phyloP scores from a whole-genome alignment of 2,329 filamentous ascomycete genomes.

The Pleurostoma richardsiae region DNA sequence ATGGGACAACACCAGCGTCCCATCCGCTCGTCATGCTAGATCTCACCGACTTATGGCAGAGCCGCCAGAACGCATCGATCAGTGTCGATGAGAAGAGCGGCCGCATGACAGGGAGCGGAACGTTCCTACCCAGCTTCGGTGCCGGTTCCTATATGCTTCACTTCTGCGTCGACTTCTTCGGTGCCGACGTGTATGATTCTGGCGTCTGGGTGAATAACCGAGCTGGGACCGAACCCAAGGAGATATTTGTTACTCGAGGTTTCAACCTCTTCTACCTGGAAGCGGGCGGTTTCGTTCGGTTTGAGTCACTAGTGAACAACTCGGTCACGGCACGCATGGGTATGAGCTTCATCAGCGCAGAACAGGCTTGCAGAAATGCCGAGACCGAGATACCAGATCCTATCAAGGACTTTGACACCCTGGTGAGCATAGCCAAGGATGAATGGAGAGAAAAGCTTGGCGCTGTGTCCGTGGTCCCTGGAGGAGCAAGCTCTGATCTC shows the following conservation, averaged over 20 bases:
- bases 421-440: constrained; percentile 41
- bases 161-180: constrained; percentile 56
- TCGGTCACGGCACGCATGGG: constrained; percentile 56
- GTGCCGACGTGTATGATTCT: constrained; percentile 28
- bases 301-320: constrained; percentile 35
- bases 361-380: constrained; percentile 58
- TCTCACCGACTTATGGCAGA: constrained; percentile 53
- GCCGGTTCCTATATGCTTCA: constrained; percentile 51
- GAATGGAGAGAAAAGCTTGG: constrained; percentile 54
- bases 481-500: constrained; percentile 42
- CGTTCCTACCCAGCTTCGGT: constrained; percentile 57
- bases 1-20: constrained; percentile 14
- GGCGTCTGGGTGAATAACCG: constrained; percentile 34
- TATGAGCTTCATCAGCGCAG: constrained; percentile 57
- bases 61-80: constrained; percentile 42
- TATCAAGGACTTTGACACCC: constrained; percentile 49
- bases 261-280: constrained; percentile 36
- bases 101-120: constrained; percentile 51
- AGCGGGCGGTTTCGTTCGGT: constrained; percentile 51
- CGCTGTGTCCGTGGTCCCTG: constrained; percentile 44
- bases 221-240: constrained; percentile 29
- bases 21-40: constrained; percentile 54
- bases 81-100: constrained; percentile 43
- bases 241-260: constrained; percentile 29
- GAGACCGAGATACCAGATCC: constrained; percentile 57